Evolutionary conservation across 1,284 basidiomycete genomes (phyloP).

Genomic region (Ustilago xerochloae): DNA sequence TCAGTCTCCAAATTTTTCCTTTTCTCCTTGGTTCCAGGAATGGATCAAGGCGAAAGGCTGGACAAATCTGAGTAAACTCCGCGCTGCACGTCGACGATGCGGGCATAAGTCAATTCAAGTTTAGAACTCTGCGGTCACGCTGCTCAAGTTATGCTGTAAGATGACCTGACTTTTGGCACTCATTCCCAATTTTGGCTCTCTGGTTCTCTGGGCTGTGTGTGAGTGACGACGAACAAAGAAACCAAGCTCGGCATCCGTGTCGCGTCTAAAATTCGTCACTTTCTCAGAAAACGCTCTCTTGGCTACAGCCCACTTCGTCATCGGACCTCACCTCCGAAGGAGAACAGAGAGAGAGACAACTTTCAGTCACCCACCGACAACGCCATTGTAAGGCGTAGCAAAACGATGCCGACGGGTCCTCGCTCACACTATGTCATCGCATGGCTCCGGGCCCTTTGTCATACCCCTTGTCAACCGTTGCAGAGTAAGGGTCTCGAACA

Average conservation of each 20-base stretch:
- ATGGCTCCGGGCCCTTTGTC: not conserved
- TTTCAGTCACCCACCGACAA: not conserved
- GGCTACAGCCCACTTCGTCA: slow-evolving; percentile 15
- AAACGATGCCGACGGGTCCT: not conserved
- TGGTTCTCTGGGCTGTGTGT: not conserved
- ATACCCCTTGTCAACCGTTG: not conserved
- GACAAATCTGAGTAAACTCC: slow-evolving; percentile 12
- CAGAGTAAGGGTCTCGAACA: not conserved
- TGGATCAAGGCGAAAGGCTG: not conserved
- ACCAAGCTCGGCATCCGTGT: slow-evolving; percentile 4
- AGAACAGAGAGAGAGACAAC: too few relatives aligned
- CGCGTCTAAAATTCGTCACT: not conserved
- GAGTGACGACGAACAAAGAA: slow-evolving; percentile 22
- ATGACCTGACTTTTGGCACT: slow-evolving; percentile 41
- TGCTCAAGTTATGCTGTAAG: slow-evolving; percentile 1
- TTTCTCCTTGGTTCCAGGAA: not conserved
- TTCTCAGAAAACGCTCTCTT: not conserved
- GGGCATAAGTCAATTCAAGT: slow-evolving; percentile 3
- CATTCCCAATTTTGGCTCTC: not conserved
- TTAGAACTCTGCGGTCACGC: not conserved
- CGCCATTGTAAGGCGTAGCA: not conserved
- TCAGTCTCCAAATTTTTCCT: not conserved
- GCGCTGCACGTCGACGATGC: slow-evolving; percentile 25
- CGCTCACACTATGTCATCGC: not conserved
- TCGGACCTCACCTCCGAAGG: slow-evolving; percentile 15